Evolutionary conservation across 176 grass and related monocot genomes (phyloP).

Genomic region (Themeda triandra): DNA sequence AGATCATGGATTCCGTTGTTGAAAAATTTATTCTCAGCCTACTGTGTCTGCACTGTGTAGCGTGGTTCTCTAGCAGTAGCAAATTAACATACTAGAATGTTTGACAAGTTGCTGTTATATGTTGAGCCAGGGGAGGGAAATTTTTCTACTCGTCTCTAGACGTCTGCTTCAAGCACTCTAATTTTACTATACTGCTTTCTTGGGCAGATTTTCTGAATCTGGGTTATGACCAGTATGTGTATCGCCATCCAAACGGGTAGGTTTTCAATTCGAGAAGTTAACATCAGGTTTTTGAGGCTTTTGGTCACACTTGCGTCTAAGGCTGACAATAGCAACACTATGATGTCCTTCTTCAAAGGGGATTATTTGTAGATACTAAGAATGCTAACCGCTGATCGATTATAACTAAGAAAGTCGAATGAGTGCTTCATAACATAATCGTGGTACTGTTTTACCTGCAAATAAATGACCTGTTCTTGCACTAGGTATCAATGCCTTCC

Average conservation of each 20-base stretch:
- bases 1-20: neutral
- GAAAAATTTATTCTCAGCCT: neutral
- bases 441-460: neutral
- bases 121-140: neutral
- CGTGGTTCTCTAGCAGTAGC: neutral
- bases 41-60: neutral
- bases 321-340: neutral
- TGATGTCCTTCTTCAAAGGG: neutral
- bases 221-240: conserved; percentile 87
- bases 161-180: neutral
- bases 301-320: neutral
- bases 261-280: neutral
- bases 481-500: neutral
- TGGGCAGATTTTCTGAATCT: conserved; percentile 81
- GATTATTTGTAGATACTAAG: neutral
- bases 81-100: neutral
- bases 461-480: neutral
- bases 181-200: neutral
- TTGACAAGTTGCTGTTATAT: too few relatives aligned
- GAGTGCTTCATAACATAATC: neutral
- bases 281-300: neutral
- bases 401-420: neutral
- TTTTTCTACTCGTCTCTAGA: neutral
- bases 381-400: neutral
- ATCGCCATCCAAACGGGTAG: conserved; percentile 89